Evolutionary conservation across 176 grass and related monocot species (phyloP).

Genomic region (Aegilops bicornis): DNA sequence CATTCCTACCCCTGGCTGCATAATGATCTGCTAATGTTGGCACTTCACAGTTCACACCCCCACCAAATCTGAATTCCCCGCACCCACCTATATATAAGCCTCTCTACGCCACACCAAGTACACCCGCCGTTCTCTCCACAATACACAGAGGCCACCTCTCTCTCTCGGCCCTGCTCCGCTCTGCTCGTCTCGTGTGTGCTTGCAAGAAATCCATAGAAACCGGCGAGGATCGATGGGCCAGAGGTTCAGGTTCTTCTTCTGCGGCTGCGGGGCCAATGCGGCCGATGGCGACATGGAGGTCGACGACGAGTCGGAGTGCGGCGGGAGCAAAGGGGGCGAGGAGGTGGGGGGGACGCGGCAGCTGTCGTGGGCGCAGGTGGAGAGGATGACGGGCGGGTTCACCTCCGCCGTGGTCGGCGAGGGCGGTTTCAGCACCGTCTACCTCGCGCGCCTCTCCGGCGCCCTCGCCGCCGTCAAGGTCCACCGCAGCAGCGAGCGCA

Average conservation of each 20-base stretch:
- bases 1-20: background rate
- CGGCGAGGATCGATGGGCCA: conserved; percentile 33
- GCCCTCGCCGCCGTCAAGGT: conserved; percentile 84
- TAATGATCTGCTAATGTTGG: background rate
- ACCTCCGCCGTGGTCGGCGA: conserved; percentile 73
- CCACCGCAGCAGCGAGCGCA: conserved; percentile 87
- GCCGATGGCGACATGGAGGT: conserved; percentile 34
- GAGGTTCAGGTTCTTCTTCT: conserved; percentile 50
- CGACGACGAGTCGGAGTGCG: conserved; percentile 23
- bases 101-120: conserved; percentile 6
- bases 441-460: conserved; percentile 67
- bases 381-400: conserved; percentile 64
- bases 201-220: background rate
- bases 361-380: conserved; percentile 69
- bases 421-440: conserved; percentile 94
- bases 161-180: background rate
- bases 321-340: background rate
- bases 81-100: conserved; percentile 35
- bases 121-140: background rate
- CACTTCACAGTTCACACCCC: conserved; percentile 41
- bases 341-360: conserved; percentile 3
- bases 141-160: background rate
- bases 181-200: background rate
- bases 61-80: conserved; percentile 39
- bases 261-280: conserved; percentile 43